A percentile compares a stretch with the other conserved stretches of the same genome.
These are phyloP conservation scores for Raddia distichophylla DNA, from an alignment of 176 grass and related monocot species.

Conservation along the genomic window DNA sequence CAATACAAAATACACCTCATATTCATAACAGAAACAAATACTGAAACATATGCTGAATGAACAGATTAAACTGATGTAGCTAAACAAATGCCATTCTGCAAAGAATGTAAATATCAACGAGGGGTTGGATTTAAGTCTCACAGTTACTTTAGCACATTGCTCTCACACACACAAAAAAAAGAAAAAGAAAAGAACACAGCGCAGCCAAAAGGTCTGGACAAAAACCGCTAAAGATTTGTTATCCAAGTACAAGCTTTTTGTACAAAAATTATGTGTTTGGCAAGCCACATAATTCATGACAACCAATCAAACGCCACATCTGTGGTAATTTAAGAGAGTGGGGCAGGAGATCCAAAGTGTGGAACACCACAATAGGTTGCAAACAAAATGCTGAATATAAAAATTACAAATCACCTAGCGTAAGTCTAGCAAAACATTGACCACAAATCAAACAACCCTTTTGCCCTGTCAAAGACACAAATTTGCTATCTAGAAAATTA, in stretches of 20 bases:
- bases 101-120: background rate
- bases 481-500: slow-evolving; percentile 16
- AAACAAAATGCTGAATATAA: background rate
- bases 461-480: slow-evolving; percentile 16
- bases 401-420: slow-evolving; percentile 11
- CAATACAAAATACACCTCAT: too few species aligned
- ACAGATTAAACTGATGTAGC: background rate
- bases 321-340: background rate
- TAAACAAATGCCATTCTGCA: background rate
- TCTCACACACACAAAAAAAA: too few species aligned
- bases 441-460: slow-evolving; percentile 6
- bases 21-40: background rate
- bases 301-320: background rate
- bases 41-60: background rate
- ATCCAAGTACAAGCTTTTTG: background rate
- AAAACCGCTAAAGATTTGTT: background rate
- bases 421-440: background rate
- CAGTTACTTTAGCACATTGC: background rate
- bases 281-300: background rate
- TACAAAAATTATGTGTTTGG: background rate
- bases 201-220: background rate
- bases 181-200: too few species aligned
- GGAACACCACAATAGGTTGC: background rate
- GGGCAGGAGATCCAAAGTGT: background rate
- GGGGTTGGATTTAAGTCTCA: background rate